Evolutionary conservation across 805 yeast species (phyloP).

Genomic region (Candida dajiaensis): DNA sequence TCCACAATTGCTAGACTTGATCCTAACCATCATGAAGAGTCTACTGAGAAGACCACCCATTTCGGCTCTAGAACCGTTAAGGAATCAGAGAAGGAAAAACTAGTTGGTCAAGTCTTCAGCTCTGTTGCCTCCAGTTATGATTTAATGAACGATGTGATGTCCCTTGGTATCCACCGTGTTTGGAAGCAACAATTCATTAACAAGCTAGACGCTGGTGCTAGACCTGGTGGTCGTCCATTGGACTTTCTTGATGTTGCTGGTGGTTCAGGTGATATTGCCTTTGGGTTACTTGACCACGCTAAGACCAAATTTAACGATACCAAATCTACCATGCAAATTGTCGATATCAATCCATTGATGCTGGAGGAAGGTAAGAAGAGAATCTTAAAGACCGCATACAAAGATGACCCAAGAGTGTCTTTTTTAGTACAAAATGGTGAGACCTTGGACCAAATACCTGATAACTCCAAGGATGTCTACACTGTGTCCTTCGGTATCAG

Average conservation of each 20-base stretch:
- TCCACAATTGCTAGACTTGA: not conserved
- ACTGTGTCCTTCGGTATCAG: conserved; percentile 97
- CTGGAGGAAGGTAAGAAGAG: conserved; percentile 85
- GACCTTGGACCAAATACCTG: conserved; percentile 72
- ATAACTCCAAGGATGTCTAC: conserved; percentile 87
- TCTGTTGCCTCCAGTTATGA: conserved; percentile 94
- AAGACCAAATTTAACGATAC: conserved; percentile 68
- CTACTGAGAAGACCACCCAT: conserved; percentile 68
- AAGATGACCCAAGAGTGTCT: conserved; percentile 49
- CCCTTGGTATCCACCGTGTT: conserved; percentile 86
- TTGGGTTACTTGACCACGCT: conserved; percentile 91
- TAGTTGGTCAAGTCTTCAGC: conserved; percentile 84
- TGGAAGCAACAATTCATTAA: conserved; percentile 92
- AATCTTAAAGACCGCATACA: conserved; percentile 51
- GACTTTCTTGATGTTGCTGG: conserved; percentile 96
- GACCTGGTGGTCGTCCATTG: conserved; percentile 82
- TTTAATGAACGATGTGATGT: conserved; percentile 97
- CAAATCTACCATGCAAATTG: conserved; percentile 77
- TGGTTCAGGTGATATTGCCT: conserved; percentile 98
- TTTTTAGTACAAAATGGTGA: conserved; percentile 94
- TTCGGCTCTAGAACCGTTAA: conserved; percentile 86
- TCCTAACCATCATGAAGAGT: not conserved
- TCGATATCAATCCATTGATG: conserved; percentile 96
- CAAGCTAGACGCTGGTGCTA: conserved; percentile 85
- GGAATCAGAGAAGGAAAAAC: conserved; percentile 70